Conservation (phyloP, 176 grass and related monocot genomes). For the Triticum monococcum region DNA sequence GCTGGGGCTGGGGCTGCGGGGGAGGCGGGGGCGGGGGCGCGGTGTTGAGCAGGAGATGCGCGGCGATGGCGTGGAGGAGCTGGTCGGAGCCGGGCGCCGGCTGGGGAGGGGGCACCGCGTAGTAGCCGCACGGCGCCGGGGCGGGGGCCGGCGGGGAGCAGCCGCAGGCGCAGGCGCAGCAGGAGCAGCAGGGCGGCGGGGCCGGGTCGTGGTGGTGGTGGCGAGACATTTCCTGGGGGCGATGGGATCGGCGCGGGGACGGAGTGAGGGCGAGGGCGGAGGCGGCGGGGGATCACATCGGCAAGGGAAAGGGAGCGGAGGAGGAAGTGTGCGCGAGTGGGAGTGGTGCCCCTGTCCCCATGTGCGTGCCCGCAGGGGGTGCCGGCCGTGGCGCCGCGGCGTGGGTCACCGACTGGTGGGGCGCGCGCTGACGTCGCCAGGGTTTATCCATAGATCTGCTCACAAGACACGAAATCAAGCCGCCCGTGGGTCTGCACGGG, state of each 20-base stretch:
- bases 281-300: constrained; percentile 15
- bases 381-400: background rate
- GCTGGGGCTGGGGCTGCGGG: background rate
- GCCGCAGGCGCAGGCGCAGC: background rate
- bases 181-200: constrained; percentile 37
- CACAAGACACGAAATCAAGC: background rate
- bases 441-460: constrained; percentile 7
- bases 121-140: constrained; percentile 5
- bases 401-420: constrained; percentile 23
- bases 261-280: background rate
- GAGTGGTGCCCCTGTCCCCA: constrained; percentile 1
- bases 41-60: constrained; percentile 31
- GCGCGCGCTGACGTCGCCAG: background rate
- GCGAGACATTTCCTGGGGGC: constrained; percentile 19
- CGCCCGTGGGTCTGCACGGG: background rate
- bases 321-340: background rate
- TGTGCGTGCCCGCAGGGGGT: background rate
- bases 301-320: constrained; percentile 25
- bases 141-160: constrained; percentile 6
- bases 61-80: constrained; percentile 39
- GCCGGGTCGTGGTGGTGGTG: constrained; percentile 31
- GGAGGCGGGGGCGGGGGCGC: background rate
- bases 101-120: constrained; percentile 15
- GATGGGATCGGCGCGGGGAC: constrained; percentile 19
- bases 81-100: constrained; percentile 39